A percentile compares a stretch with the other conserved stretches of the same genome.
Evolutionary conservation across 1,284 basidiomycete species (phyloP).

Genomic region (Cutaneotrichosporon daszewskae): DNA sequence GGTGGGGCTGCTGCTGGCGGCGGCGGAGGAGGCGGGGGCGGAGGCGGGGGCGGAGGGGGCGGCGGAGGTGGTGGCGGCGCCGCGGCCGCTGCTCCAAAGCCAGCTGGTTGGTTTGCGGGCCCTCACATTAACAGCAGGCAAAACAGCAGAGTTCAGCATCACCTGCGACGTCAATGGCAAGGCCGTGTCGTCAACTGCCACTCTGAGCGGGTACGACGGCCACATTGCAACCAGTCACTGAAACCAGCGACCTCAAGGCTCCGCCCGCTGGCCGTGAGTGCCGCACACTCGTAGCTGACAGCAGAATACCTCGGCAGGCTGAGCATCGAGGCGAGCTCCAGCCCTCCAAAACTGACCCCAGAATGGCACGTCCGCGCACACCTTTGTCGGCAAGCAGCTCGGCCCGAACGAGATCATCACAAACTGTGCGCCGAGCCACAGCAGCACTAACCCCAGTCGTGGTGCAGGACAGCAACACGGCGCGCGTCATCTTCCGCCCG

Average conservation of each 20-base stretch:
- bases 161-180: no score
- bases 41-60: constrained; percentile 1
- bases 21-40: constrained; percentile 1
- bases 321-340: constrained; percentile 25
- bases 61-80: no score
- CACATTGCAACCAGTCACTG: not conserved
- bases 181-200: not conserved
- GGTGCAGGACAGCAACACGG: constrained; percentile 34
- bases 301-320: constrained; percentile 38
- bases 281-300: not conserved
- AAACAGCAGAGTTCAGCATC: no score
- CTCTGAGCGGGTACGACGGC: constrained; percentile 22
- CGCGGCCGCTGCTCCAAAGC: no score
- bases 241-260: constrained; percentile 13
- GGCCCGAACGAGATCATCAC: constrained; percentile 36
- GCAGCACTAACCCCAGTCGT: not conserved
- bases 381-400: constrained; percentile 34
- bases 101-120: no score
- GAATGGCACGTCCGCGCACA: constrained; percentile 31
- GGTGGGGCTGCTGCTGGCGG: constrained; percentile 1
- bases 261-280: constrained; percentile 2
- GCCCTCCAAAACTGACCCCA: constrained; percentile 9
- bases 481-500: constrained; percentile 39
- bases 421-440: constrained; percentile 24
- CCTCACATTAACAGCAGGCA: no score